Evolutionary conservation across 2,329 filamentous ascomycete species (phyloP).

Genomic region (Ceratocystis cacaofunesta): DNA sequence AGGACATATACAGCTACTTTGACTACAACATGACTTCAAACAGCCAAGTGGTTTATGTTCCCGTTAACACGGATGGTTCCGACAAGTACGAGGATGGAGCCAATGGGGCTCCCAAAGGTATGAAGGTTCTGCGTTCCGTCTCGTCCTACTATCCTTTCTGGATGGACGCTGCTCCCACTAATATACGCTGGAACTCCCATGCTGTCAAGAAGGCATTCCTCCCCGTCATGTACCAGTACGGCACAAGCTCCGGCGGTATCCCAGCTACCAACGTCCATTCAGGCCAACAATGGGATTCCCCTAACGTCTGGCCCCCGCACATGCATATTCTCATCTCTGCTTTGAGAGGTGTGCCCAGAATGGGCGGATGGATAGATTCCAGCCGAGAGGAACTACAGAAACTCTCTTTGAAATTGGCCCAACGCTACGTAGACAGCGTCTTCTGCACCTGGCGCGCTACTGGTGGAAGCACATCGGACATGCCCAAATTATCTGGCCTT

Average conservation of each 20-base stretch:
- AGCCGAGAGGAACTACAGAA: slow-evolving; percentile 39
- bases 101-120: slow-evolving; percentile 31
- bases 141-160: slow-evolving; percentile 56
- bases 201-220: slow-evolving; percentile 32
- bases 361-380: slow-evolving; percentile 29
- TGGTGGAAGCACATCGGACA: slow-evolving; percentile 42
- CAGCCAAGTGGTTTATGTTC: slow-evolving; percentile 39
- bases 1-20: slow-evolving; percentile 47
- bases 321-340: slow-evolving; percentile 50
- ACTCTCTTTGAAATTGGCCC: slow-evolving; percentile 43
- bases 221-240: slow-evolving; percentile 39
- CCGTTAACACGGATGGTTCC: slow-evolving; percentile 7
- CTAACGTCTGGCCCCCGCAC: slow-evolving; percentile 55
- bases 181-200: slow-evolving; percentile 47
- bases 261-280: slow-evolving; percentile 46
- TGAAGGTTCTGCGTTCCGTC: slow-evolving; percentile 42
- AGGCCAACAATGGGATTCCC: slow-evolving; percentile 55
- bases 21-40: slow-evolving; percentile 51
- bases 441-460: slow-evolving; percentile 59
- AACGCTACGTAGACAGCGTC: slow-evolving; percentile 51
- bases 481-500: slow-evolving; percentile 35
- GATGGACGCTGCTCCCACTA: slow-evolving; percentile 45
- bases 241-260: slow-evolving; percentile 39
- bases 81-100: slow-evolving; percentile 20
- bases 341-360: slow-evolving; percentile 36